A percentile compares a stretch with the other conserved stretches of the same genome.
Evolutionary conservation across 2,329 filamentous ascomycete genomes (phyloP).

Genomic region (Elsinoe ampelina): DNA sequence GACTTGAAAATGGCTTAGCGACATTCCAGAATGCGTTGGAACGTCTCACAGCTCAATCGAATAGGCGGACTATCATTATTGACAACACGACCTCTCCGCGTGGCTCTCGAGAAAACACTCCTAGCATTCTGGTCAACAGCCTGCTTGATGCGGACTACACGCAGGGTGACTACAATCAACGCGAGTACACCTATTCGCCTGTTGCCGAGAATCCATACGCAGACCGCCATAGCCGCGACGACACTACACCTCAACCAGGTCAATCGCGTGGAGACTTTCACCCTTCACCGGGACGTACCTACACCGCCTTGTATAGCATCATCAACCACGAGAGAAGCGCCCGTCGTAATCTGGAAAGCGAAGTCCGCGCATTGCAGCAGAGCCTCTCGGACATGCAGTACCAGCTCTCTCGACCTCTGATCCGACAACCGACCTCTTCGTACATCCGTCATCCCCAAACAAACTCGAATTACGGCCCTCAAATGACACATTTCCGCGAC

Average conservation of each 20-base stretch:
- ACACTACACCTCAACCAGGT: conserved; percentile 1
- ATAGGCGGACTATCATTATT: conserved; percentile 25
- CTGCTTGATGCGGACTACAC: conserved; percentile 21
- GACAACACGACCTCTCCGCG: conserved; percentile 16
- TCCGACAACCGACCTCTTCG: conserved; percentile 1
- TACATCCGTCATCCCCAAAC: conserved; percentile 16
- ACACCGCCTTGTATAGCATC: conserved; percentile 30
- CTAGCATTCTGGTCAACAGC: conserved; percentile 28
- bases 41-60: conserved; percentile 24
- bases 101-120: conserved; percentile 20
- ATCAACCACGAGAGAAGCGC: conserved; percentile 30
- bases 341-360: conserved; percentile 26
- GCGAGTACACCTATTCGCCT: conserved; percentile 20
- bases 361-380: conserved; percentile 15
- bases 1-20: conserved; percentile 26
- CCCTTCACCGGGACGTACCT: conserved; percentile 19
- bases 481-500: conserved; percentile 8
- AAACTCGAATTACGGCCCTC: background rate
- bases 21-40: conserved; percentile 27
- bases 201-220: conserved; percentile 18
- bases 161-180: conserved; percentile 8
- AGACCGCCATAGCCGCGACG: background rate
- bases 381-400: conserved; percentile 24
- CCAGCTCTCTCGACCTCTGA: conserved; percentile 21
- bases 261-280: conserved; percentile 14